Percentiles rank a stretch among this genome's conserved stretches.
Evolutionary conservation across 805 yeast genomes (phyloP).

Genomic region (Isabelozyma gotoi): DNA sequence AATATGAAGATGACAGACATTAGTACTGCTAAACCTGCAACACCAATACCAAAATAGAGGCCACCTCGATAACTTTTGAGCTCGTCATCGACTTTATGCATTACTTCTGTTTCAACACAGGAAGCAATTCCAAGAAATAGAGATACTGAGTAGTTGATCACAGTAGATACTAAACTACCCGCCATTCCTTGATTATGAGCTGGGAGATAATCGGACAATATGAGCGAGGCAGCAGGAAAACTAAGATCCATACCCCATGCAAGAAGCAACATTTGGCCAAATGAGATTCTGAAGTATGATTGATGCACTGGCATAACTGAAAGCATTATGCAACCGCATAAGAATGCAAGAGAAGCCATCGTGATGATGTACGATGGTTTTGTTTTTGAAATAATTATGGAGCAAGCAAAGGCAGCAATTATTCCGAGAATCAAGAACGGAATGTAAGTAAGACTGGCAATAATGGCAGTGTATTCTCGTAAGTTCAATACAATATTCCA

Average conservation of each 20-base stretch:
- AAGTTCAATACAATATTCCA: conserved; percentile 52
- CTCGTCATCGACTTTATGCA: conserved; percentile 5
- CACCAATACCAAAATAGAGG: conserved; percentile 59
- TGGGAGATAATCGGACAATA: conserved; percentile 60
- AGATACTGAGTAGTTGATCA: conserved; percentile 70
- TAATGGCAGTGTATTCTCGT: conserved; percentile 41
- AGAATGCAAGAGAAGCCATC: conserved; percentile 53
- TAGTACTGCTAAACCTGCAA: conserved; percentile 49
- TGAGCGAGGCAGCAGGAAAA: conserved; percentile 71
- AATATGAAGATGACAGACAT: conserved; percentile 24
- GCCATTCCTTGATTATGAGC: conserved; percentile 73
- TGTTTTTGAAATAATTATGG: conserved; percentile 43
- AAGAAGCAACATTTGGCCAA: conserved; percentile 55
- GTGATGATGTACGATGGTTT: conserved; percentile 53
- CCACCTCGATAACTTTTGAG: conserved; percentile 57
- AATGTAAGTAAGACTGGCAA: conserved; percentile 38
- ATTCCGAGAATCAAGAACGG: conserved; percentile 55
- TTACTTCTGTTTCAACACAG: conserved; percentile 50
- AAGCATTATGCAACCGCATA: conserved; percentile 52
- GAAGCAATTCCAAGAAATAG: conserved; percentile 70
- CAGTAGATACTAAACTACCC: conserved; percentile 69
- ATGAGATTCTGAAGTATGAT: conserved; percentile 55
- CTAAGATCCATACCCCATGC: conserved; percentile 79
- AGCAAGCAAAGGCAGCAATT: conserved; percentile 53
- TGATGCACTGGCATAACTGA: conserved; percentile 59